A percentile compares a stretch with the other conserved stretches of the same genome.
These are phyloP conservation scores for Gastrolobium bilobum DNA, from an alignment of 306 rosid genomes.

Conservation along the genomic window DNA sequence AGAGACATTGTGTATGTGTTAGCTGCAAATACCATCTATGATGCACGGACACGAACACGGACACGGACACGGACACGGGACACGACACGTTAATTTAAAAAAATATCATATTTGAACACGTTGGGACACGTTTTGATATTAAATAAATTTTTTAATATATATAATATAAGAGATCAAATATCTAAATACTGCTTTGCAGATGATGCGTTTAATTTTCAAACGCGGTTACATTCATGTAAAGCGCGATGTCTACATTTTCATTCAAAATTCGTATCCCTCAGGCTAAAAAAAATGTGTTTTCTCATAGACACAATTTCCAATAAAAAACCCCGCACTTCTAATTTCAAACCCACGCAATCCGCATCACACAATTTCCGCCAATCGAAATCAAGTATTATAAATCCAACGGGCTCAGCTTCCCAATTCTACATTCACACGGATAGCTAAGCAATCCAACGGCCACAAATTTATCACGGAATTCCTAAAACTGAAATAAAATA, in stretches of 20 bases:
- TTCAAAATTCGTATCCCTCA: not conserved
- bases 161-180: too few relatives aligned
- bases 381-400: conserved; percentile 18
- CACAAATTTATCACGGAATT: not conserved
- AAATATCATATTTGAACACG: too few relatives aligned
- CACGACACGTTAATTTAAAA: too few relatives aligned
- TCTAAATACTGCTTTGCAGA: too few relatives aligned
- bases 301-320: conserved; percentile 36
- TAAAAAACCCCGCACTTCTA: not conserved
- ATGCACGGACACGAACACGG: too few relatives aligned
- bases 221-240: not conserved
- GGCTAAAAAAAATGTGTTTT: conserved; percentile 16
- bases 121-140: too few relatives aligned
- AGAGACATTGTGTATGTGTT: too few relatives aligned
- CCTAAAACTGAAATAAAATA: not conserved
- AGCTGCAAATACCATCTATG: too few relatives aligned
- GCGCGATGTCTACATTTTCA: not conserved
- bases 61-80: too few relatives aligned
- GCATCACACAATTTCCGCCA: conserved; percentile 28
- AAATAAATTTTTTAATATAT: too few relatives aligned
- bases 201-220: too few relatives aligned
- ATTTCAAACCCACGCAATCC: conserved; percentile 24
- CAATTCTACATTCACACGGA: conserved; percentile 29
- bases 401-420: conserved; percentile 46
- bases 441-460: conserved; percentile 41